These are phyloP conservation scores for Aspergillus sp. DNA, from an alignment of 2,329 filamentous ascomycete species.

Conservation along the genomic window DNA sequence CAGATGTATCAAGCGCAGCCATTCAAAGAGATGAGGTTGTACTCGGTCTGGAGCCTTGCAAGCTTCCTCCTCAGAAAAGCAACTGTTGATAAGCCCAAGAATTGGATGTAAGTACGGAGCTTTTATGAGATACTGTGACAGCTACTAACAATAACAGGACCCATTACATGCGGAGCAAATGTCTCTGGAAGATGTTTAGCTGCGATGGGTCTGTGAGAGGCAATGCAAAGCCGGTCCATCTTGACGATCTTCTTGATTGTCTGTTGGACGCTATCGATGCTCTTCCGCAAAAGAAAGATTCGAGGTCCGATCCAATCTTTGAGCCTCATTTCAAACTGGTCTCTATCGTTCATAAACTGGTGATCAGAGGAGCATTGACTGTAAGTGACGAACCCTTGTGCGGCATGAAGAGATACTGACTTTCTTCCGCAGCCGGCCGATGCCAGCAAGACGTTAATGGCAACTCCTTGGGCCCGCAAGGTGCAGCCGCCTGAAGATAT, in stretches of 20 bases:
- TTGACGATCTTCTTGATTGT: conserved; percentile 55
- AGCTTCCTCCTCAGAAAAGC: conserved; percentile 61
- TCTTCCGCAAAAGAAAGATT: conserved; percentile 60
- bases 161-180: conserved; percentile 70
- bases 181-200: conserved; percentile 68
- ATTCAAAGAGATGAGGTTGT: conserved; percentile 58
- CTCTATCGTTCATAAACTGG: conserved; percentile 77
- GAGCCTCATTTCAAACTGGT: conserved; percentile 93
- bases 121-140: background rate
- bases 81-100: conserved; percentile 56
- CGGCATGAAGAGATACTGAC: background rate
- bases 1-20: conserved; percentile 58
- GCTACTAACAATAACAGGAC: conserved; percentile 43
- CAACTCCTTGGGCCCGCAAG: conserved; percentile 57
- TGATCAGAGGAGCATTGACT: conserved; percentile 51
- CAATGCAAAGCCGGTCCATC: conserved; percentile 32
- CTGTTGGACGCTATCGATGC: conserved; percentile 61
- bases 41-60: conserved; percentile 65
- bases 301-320: conserved; percentile 69
- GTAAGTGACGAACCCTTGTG: conserved; percentile 26
- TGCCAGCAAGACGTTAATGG: conserved; percentile 50
- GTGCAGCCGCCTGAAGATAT: conserved; percentile 48
- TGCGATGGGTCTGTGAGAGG: conserved; percentile 43
- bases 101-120: conserved; percentile 58
- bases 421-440: conserved; percentile 39